phyloP scores from a whole-genome alignment of 1,284 basidiomycete genomes.

The Trichosporon coremiiforme region DNA sequence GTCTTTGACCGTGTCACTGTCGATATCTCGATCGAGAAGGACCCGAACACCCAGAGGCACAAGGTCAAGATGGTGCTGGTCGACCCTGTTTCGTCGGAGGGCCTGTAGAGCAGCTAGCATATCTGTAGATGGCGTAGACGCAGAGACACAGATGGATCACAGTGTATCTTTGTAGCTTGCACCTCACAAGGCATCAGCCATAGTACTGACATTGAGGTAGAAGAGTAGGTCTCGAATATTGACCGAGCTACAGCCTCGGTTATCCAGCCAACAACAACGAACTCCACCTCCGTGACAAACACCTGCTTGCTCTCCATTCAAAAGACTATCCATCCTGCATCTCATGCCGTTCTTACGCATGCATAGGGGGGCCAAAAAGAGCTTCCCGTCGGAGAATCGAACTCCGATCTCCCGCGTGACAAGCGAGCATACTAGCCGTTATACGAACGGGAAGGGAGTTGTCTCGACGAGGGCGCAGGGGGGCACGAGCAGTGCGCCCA shows the following conservation, averaged over 20 bases:
- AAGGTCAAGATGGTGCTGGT: slow-evolving; percentile 76
- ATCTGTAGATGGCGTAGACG: background rate
- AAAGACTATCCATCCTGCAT: too few relatives aligned
- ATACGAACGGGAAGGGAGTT: slow-evolving; percentile 4
- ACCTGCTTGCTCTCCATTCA: background rate
- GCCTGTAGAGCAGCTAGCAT: slow-evolving; percentile 37
- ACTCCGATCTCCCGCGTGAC: slow-evolving; percentile 14
- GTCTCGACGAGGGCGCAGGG: too few relatives aligned
- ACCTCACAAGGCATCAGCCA: too few relatives aligned
- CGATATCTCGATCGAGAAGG: slow-evolving; percentile 88
- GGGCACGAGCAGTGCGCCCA: too few relatives aligned
- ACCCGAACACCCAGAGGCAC: slow-evolving; percentile 89
- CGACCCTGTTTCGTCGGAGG: slow-evolving; percentile 47
- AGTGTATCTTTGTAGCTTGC: background rate
- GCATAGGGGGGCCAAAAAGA: background rate
- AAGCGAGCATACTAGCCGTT: slow-evolving; percentile 14
- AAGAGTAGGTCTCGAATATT: too few relatives aligned
- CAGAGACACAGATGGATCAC: background rate
- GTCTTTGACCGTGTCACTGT: slow-evolving; percentile 96
- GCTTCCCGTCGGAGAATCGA: slow-evolving; percentile 13
- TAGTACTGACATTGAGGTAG: too few relatives aligned
- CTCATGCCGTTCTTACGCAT: background rate
- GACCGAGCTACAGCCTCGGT: background rate
- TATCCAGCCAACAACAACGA: background rate
- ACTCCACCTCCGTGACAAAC: too few relatives aligned